Percentiles rank a stretch among this genome's conserved stretches.
These are phyloP conservation scores for Gossypium armourianum DNA, from an alignment of 441 rosid species.

Conservation along the genomic window DNA sequence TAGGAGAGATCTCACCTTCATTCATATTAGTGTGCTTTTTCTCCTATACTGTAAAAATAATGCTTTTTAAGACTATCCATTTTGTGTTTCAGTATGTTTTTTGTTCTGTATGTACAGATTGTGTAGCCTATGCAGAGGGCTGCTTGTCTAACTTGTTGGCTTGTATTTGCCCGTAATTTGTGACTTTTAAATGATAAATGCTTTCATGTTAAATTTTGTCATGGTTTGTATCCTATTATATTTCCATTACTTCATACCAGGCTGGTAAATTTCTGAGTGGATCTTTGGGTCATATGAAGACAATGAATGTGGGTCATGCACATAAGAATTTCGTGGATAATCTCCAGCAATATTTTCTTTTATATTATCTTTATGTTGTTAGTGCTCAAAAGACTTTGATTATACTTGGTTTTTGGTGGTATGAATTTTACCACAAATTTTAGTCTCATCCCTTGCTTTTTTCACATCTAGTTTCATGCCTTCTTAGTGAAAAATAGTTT, in stretches of 20 bases:
- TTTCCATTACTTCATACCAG: not conserved
- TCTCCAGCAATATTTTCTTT: not conserved
- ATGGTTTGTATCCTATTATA: not conserved
- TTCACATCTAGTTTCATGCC: slow-evolving; percentile 1
- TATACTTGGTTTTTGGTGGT: not conserved
- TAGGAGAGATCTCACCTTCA: not conserved
- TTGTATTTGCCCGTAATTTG: not conserved
- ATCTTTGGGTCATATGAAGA: not conserved
- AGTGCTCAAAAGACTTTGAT: not conserved
- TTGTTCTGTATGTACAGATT: not conserved
- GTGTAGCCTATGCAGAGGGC: not conserved
- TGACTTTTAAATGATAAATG: not conserved
- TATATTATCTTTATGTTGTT: not conserved
- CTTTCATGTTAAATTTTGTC: not conserved
- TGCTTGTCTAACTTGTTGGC: not conserved
- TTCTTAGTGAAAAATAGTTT: not conserved
- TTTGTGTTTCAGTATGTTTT: not conserved
- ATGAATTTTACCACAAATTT: not conserved
- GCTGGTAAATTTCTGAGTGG: not conserved
- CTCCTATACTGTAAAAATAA: not conserved
- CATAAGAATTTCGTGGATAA: not conserved
- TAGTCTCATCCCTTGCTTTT: not conserved
- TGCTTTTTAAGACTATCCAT: not conserved
- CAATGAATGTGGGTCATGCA: not conserved
- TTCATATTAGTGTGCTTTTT: not conserved